These are phyloP conservation scores for Aspergillus mulundensis DNA, from an alignment of 495 filamentous ascomycete genomes.

Conservation along the genomic window DNA sequence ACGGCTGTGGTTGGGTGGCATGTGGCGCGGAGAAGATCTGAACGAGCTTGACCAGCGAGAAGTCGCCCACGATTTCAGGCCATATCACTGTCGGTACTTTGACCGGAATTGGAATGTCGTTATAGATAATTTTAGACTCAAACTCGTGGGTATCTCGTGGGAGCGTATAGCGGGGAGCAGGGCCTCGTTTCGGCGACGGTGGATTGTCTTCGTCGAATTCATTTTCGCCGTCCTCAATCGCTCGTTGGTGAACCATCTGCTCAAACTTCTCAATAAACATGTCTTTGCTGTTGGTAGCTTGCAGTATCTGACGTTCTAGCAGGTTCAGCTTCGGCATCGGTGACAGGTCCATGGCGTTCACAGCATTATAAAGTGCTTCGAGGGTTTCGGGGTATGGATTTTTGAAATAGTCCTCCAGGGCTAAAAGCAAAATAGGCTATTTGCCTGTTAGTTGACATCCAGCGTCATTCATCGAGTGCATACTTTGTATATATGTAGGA, in stretches of 20 bases:
- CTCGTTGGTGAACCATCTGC: constrained; percentile 75
- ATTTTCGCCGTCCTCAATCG: constrained; percentile 41
- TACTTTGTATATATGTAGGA: constrained; percentile 97
- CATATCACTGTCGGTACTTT: constrained; percentile 90
- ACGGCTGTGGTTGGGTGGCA: constrained; percentile 75
- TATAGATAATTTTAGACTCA: constrained; percentile 89
- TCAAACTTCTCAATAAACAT: constrained; percentile 98
- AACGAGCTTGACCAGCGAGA: constrained; percentile 94
- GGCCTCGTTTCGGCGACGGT: constrained; percentile 46
- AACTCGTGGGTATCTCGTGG: constrained; percentile 96
- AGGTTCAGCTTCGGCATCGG: constrained; percentile 82
- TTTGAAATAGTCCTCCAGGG: constrained; percentile 96
- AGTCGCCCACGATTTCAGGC: constrained; percentile 96
- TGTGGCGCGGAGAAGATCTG: constrained; percentile 85
- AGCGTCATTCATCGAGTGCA: constrained; percentile 1
- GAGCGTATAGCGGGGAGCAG: constrained; percentile 50
- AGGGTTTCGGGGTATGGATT: constrained; percentile 84
- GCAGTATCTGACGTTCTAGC: constrained; percentile 81
- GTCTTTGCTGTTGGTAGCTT: constrained; percentile 88
- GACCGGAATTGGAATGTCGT: constrained; percentile 91
- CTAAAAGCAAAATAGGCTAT: constrained; percentile 87
- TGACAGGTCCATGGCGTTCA: constrained; percentile 95
- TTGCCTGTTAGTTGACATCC: constrained; percentile 18
- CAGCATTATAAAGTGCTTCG: constrained; percentile 82
- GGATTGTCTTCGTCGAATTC: constrained; percentile 23